Percentiles rank a stretch among this genome's conserved stretches.
phyloP scores from a whole-genome alignment of 495 filamentous ascomycete genomes.

The Achaetomiella virescens region DNA sequence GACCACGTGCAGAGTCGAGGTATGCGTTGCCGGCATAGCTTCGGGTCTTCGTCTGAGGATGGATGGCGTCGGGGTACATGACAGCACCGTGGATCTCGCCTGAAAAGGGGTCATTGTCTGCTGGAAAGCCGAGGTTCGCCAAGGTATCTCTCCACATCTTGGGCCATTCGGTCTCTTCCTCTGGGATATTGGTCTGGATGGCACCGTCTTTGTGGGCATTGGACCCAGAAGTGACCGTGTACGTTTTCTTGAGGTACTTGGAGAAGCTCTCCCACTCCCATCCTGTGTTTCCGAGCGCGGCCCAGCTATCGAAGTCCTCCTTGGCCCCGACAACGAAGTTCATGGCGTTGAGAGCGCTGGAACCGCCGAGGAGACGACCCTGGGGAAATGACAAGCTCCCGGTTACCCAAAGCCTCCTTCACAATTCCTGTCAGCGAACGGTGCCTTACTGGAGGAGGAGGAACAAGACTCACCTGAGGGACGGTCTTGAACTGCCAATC shows the following conservation, averaged over 20 bases:
- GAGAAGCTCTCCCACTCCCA: conserved; percentile 54
- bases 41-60: conserved; percentile 27
- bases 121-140: conserved; percentile 19
- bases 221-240: no score
- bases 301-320: conserved; percentile 54
- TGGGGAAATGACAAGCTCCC: conserved; percentile 38
- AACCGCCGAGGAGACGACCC: conserved; percentile 43
- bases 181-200: conserved; percentile 15
- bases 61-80: conserved; percentile 21
- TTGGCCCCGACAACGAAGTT: conserved; percentile 51
- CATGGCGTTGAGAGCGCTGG: conserved; percentile 40
- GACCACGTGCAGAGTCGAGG: conserved; percentile 13
- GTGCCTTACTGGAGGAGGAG: not conserved
- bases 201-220: conserved; percentile 12
- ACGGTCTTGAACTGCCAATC: conserved; percentile 22
- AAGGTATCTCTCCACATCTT: conserved; percentile 27
- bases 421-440: not conserved
- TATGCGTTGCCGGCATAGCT: conserved; percentile 29
- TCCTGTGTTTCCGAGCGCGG: conserved; percentile 46
- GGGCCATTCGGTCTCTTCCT: conserved; percentile 12
- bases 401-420: conserved; percentile 38
- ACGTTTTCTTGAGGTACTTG: conserved; percentile 29
- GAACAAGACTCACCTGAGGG: conserved; percentile 13
- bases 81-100: conserved; percentile 30
- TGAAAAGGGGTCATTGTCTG: conserved; percentile 12